phyloP scores from a whole-genome alignment of 495 filamentous ascomycete genomes.

The Penicillium tannophilum region DNA sequence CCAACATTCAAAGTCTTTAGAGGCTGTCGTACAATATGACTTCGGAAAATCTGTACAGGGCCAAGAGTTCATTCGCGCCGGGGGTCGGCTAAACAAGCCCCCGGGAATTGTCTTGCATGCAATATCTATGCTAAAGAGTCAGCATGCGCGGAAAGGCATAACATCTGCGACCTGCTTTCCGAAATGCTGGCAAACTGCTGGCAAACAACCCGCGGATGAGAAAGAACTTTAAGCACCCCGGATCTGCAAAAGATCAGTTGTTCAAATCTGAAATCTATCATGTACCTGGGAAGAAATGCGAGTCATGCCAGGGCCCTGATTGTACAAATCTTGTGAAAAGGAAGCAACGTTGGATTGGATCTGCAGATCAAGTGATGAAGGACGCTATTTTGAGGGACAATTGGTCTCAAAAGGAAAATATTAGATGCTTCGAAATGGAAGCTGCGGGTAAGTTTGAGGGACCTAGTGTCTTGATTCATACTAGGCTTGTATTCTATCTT shows the following conservation, averaged over 20 bases:
- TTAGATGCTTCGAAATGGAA: slow-evolving; percentile 53
- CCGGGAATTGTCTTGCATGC: slow-evolving; percentile 11
- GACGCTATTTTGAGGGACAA: slow-evolving; percentile 31
- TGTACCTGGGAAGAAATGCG: not conserved
- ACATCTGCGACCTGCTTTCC: too few relatives aligned
- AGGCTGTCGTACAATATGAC: slow-evolving; percentile 46
- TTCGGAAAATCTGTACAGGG: slow-evolving; percentile 35
- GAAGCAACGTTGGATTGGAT: slow-evolving; percentile 32
- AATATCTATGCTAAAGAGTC: too few relatives aligned
- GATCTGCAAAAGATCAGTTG: too few relatives aligned
- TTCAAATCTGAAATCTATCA: too few relatives aligned
- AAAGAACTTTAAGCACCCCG: too few relatives aligned
- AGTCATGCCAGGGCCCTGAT: slow-evolving; percentile 16
- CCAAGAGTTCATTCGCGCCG: slow-evolving; percentile 19
- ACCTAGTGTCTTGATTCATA: too few relatives aligned
- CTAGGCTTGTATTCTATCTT: too few relatives aligned
- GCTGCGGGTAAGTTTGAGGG: slow-evolving; percentile 32
- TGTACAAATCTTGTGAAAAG: slow-evolving; percentile 6
- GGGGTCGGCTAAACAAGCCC: slow-evolving; percentile 17
- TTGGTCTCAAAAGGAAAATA: slow-evolving; percentile 20
- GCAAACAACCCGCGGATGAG: too few relatives aligned
- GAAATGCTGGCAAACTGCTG: too few relatives aligned
- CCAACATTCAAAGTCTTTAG: not conserved
- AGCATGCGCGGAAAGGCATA: too few relatives aligned
- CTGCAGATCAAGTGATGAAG: slow-evolving; percentile 43